A percentile compares a stretch with the other conserved stretches of the same genome.
Evolutionary conservation across 2,329 filamentous ascomycete genomes (phyloP).

Genomic region (Purpureocillium lavendulum): DNA sequence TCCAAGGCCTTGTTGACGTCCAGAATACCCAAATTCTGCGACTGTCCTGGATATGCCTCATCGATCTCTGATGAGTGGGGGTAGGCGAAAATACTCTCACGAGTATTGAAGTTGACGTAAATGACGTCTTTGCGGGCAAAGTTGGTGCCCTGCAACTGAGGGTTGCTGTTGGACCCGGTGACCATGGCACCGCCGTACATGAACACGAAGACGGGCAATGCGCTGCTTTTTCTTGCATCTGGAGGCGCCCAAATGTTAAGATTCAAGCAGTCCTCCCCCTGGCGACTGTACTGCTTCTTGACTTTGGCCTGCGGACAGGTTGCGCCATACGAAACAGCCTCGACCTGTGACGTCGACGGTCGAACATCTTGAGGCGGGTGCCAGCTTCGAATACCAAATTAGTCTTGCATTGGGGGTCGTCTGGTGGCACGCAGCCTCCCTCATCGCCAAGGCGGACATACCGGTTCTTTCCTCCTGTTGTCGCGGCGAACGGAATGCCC

Average conservation of each 20-base stretch:
- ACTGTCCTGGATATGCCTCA: neutral
- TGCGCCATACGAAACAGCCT: too few species aligned
- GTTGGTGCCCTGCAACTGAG: slow-evolving; percentile 25
- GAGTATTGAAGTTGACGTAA: slow-evolving; percentile 30
- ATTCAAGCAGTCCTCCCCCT: slow-evolving; percentile 32
- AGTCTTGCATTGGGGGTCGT: too few species aligned
- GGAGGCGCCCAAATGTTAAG: slow-evolving; percentile 28
- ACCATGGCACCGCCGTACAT: slow-evolving; percentile 29
- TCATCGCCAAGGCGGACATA: too few species aligned
- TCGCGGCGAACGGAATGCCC: slow-evolving; percentile 29
- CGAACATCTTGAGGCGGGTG: too few species aligned
- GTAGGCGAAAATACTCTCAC: slow-evolving; percentile 34
- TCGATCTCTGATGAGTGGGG: slow-evolving; percentile 29
- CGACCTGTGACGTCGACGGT: too few species aligned
- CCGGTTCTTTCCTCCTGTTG: slow-evolving; percentile 27
- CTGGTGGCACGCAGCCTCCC: too few species aligned
- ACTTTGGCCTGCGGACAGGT: too few species aligned
- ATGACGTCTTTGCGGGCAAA: slow-evolving; percentile 26
- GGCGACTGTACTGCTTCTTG: slow-evolving; percentile 11
- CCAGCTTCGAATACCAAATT: too few species aligned
- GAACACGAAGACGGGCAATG: slow-evolving; percentile 27
- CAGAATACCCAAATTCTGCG: too few species aligned
- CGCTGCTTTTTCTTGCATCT: slow-evolving; percentile 1
- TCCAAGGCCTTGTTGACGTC: too few species aligned
- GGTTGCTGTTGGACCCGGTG: slow-evolving; percentile 28